Base-by-base conservation (phyloP, 2,329 filamentous ascomycete species). In the Monosporascus sp. region DNA sequence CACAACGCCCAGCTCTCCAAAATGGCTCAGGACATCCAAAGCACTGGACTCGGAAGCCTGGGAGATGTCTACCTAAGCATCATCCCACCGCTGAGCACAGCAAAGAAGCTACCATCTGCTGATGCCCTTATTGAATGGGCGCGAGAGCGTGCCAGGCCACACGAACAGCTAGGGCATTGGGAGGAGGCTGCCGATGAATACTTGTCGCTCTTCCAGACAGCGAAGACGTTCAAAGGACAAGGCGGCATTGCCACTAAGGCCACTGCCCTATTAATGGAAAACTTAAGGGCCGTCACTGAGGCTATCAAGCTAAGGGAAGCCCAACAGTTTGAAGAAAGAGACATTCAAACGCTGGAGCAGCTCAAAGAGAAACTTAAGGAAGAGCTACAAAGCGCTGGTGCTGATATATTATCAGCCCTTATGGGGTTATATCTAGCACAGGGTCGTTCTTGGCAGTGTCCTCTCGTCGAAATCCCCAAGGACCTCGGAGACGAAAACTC, bases 31-130 rank as follows among this genome's bases (percentile, higher is more conserved):
- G 55, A 58, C 8, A 60, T 68, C 9, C 52, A 65, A 37, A 55
- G 24, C 25, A 61, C 57, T 3, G 62, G 62, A 3, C 47, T 68
- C 3, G 58, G 59, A 2, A 60, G 48, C 17, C 41, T 62, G 8
- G 58, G 60, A 37, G 61, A 69, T 20, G 53, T 63, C 14, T 67
- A 64, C 44, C 53, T 65, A 49, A 55, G 58, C 52, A 65, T 67
- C 22, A 60, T 69, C 36, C 64, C 66, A 25, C 61, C 65, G 0
- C 54, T 69, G 7, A 62, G 61, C 38, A 35, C 17, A 5, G 31
- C 50, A 15, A 20, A 55, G 3, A 58, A 49, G 27, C 57, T 62
- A 20, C 57, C 60, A 7, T 36, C 20, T 20, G 17, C 50, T 22
- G 47, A 58, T 48, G 38, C 18, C 1, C 53, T 61, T 25, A 24